A percentile compares a stretch with the other conserved stretches of the same genome.
phyloP scores from a whole-genome alignment of 352 stramenopile species.

The Phytophthora boehmeriae region DNA sequence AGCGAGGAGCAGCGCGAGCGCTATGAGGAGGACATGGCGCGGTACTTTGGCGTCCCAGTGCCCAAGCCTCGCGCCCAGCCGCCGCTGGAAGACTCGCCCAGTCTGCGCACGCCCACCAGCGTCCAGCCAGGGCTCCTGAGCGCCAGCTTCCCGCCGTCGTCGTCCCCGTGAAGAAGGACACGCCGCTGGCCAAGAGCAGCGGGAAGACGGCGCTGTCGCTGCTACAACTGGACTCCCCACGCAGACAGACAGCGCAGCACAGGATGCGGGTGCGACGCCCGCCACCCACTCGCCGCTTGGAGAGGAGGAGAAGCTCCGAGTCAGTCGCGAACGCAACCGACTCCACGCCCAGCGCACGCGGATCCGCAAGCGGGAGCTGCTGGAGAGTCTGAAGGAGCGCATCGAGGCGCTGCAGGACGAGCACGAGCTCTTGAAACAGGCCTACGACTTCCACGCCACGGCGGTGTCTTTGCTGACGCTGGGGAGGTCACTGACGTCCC shows the following conservation, averaged over 20 bases:
- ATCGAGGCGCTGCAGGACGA: constrained; percentile 68
- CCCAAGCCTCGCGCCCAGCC: constrained; percentile 18
- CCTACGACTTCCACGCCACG: constrained; percentile 78
- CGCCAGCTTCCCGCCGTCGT: constrained; percentile 48
- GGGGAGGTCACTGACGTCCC: constrained; percentile 43
- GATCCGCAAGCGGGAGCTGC: constrained; percentile 76
- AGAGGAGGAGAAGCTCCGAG: constrained; percentile 72
- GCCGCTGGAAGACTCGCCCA: constrained; percentile 19
- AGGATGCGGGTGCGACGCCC: constrained; percentile 7
- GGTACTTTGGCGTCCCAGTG: constrained; percentile 49
- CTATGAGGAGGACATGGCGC: constrained; percentile 40
- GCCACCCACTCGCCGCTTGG: constrained; percentile 4
- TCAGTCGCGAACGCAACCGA: constrained; percentile 78
- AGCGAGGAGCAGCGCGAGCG: constrained; percentile 39
- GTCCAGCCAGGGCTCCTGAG: constrained; percentile 38
- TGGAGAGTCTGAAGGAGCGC: constrained; percentile 77
- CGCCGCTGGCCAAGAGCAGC: constrained; percentile 17
- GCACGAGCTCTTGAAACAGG: constrained; percentile 68
- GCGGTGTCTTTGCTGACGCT: constrained; percentile 67
- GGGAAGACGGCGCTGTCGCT: constrained; percentile 32
- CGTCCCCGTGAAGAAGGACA: constrained; percentile 75
- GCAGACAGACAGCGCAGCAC: constrained; percentile 21
- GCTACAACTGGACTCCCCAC: constrained; percentile 56
- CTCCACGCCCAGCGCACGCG: constrained; percentile 77
- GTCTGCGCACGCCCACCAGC: constrained; percentile 64